Evolutionary conservation across 305 asterid species (phyloP).

Genomic region (Rubia occidens): DNA sequence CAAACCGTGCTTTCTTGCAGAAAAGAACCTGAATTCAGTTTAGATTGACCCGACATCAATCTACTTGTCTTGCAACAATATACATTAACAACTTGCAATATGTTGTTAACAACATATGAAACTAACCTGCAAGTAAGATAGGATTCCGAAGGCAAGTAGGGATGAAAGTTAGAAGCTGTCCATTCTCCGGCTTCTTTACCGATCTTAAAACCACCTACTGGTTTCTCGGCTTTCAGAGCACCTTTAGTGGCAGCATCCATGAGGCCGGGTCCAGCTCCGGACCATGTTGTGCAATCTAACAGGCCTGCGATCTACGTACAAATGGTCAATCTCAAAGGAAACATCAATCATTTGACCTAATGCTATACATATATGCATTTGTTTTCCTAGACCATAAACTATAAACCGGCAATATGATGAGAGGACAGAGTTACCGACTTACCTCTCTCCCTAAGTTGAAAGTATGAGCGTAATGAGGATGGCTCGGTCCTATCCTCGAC

Average conservation of each 20-base stretch:
- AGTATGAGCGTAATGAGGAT: conserved; percentile 51
- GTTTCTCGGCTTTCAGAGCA: conserved; percentile 70
- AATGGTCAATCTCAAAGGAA: conserved; percentile 15
- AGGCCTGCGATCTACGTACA: conserved; percentile 53
- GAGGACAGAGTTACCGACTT: background rate
- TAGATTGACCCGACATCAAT: background rate
- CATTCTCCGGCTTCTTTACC: conserved; percentile 88
- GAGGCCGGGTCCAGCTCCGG: conserved; percentile 92
- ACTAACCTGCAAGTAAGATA: conserved; percentile 79
- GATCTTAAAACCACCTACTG: conserved; percentile 88
- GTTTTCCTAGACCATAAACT: background rate
- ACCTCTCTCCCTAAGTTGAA: conserved; percentile 57
- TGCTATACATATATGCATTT: background rate
- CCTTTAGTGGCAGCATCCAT: conserved; percentile 97
- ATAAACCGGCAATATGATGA: background rate
- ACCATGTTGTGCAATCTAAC: conserved; percentile 78
- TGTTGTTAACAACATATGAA: background rate
- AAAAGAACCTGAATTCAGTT: conserved; percentile 52
- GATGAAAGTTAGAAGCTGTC: conserved; percentile 61
- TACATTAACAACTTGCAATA: background rate
- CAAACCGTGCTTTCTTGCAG: conserved; percentile 91
- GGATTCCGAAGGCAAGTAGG: conserved; percentile 55
- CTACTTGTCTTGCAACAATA: background rate
- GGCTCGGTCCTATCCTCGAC: conserved; percentile 63
- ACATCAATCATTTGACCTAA: background rate